Conservation (phyloP, 2,329 filamentous ascomycete species). For the Dothistroma pini region DNA sequence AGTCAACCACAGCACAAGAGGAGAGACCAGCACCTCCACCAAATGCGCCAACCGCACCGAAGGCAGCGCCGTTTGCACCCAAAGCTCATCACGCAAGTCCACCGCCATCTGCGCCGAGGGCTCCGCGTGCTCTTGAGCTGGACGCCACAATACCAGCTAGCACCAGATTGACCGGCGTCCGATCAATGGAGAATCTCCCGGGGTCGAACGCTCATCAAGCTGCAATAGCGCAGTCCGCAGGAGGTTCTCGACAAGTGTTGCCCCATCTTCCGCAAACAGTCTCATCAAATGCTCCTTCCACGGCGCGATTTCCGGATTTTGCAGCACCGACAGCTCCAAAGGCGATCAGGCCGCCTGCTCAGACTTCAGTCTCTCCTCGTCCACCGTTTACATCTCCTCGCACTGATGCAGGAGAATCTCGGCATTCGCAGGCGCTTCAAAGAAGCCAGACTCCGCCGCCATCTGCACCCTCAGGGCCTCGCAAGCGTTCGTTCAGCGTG, state of each 20-base stretch:
- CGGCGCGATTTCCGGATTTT: constrained; percentile 26
- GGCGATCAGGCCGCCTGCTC: constrained; percentile 26
- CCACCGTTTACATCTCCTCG: constrained; percentile 28
- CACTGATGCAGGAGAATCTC: constrained; percentile 22
- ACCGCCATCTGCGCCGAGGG: constrained; percentile 32
- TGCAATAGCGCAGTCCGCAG: constrained; percentile 24
- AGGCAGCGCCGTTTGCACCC: constrained; percentile 41
- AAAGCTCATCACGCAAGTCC: constrained; percentile 26
- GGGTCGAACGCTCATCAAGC: constrained; percentile 25
- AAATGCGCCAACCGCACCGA: constrained; percentile 36
- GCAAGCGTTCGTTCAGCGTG: constrained; percentile 33
- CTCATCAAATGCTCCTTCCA: constrained; percentile 23
- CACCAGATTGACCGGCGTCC: constrained; percentile 29
- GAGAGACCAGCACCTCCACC: constrained; percentile 21
- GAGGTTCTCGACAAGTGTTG: constrained; percentile 17
- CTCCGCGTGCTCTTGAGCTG: constrained; percentile 31
- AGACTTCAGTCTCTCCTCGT: constrained; percentile 26
- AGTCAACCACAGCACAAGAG: constrained; percentile 9
- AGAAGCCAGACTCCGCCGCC: constrained; percentile 29
- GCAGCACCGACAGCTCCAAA: constrained; percentile 32
- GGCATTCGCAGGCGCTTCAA: constrained; percentile 6
- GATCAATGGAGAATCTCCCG: constrained; percentile 29
- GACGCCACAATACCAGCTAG: constrained; percentile 22
- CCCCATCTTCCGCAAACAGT: constrained; percentile 25
- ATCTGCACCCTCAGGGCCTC: constrained; percentile 33